Evolutionary conservation across 139 green algal genomes (phyloP).

Genomic region (Bryopsis sp.): DNA sequence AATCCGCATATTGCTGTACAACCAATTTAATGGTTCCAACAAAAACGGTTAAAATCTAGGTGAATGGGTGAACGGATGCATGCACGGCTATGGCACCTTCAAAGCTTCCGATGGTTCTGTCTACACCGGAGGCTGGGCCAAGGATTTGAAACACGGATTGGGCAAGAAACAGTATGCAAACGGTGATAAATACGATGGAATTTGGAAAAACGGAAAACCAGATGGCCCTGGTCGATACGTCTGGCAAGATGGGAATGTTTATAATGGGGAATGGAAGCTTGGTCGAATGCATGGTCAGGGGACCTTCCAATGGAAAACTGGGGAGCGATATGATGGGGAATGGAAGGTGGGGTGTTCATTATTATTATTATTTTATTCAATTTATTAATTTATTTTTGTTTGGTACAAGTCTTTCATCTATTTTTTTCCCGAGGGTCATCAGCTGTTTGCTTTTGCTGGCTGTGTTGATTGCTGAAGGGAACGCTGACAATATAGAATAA

Average conservation of each 20-base stretch:
- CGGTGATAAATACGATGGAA: slow-evolving; percentile 65
- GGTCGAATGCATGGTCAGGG: slow-evolving; percentile 76
- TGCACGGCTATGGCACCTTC: slow-evolving; percentile 73
- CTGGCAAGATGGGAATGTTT: slow-evolving; percentile 65
- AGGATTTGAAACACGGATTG: slow-evolving; percentile 66
- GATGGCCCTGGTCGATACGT: slow-evolving; percentile 69
- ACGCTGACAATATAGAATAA: no score
- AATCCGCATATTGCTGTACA: not conserved
- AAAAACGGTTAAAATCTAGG: slow-evolving; percentile 27
- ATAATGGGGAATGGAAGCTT: slow-evolving; percentile 74
- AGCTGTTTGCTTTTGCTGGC: no score
- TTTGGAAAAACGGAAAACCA: slow-evolving; percentile 52
- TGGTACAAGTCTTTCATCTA: no score
- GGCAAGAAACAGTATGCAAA: slow-evolving; percentile 68
- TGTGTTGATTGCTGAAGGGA: no score
- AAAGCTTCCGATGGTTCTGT: slow-evolving; percentile 45
- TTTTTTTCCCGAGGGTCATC: no score
- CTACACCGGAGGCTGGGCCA: slow-evolving; percentile 61
- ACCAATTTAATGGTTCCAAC: not conserved
- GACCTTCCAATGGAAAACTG: slow-evolving; percentile 79
- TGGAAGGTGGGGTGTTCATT: slow-evolving; percentile 68
- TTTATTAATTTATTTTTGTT: no score
- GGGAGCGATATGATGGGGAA: slow-evolving; percentile 79
- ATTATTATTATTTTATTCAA: no score
- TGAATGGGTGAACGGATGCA: slow-evolving; percentile 62